Evolutionary conservation across 768 basidiomycete species (phyloP), one percentile per base, ranked within the genome.

Genomic region (Candolleomyces eurysporus): DNA sequence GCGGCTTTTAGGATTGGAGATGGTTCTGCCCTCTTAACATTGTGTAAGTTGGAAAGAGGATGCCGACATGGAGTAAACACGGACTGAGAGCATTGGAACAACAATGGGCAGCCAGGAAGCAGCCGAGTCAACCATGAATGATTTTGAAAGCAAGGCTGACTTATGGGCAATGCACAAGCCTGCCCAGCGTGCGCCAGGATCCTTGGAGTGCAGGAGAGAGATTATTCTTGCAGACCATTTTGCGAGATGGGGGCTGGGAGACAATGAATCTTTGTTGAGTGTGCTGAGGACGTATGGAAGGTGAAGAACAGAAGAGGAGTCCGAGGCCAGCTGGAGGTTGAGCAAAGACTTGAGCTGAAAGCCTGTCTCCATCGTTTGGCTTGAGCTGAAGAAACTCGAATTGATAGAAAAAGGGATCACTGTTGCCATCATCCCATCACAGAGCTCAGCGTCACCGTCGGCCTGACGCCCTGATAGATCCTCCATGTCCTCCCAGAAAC

Each of bases 141-240:
- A 69, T 68, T 76, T 84, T 1, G 89, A 91, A 45, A 84, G 70
- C 22, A 78, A 64, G 0, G 88, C 82, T 10, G 87, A 88, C 64
- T 84, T 85, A 65, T 87, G 76, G 1, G 92, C 92, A 51, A 94
- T 72, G 66, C 85, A 90, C 39, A 93, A 76, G 9, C 90, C 92
- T 21, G 89, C 86, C 92, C 92, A 94, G 60, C 89, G 83, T 57
- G 84, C 85, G 46, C 84, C 87, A n/a, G 86, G 69, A 66, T 91
- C 85, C 75, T 90, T 92, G 17, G 92, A 87, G 68, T 89, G 88
- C 53, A 94, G 76, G 57, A 94, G 76, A 3, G 91, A 85, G 65
- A 84, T 85, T 63, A 93, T 77, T 60, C 92, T 82, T n/a, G 83
- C 78, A 13, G 80, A 78, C 91, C 91, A 94, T 80, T 91, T 92